phyloP scores from a whole-genome alignment of 2,329 filamentous ascomycete species.

The Neonectria ditissima region DNA sequence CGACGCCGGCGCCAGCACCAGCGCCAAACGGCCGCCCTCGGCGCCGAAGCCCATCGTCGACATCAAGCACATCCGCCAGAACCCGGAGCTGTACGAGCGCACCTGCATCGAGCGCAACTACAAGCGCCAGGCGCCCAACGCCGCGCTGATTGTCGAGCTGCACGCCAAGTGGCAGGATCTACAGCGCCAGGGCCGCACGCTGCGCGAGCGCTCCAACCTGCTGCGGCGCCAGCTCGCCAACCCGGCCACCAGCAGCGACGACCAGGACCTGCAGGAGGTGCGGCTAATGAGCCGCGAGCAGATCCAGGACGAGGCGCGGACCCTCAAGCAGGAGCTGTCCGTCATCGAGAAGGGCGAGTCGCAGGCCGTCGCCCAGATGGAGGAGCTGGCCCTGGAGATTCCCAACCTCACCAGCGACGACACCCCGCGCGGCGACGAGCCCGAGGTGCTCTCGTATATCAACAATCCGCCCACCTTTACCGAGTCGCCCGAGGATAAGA shows the following conservation, averaged over 20 bases:
- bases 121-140: constrained; percentile 64
- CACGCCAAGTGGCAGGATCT: constrained; percentile 70
- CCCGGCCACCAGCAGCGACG: constrained; percentile 59
- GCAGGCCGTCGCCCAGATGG: constrained; percentile 73
- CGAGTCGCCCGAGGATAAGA: constrained; percentile 45
- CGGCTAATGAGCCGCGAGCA: constrained; percentile 58
- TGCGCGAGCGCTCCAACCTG: constrained; percentile 75
- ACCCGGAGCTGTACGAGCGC: constrained; percentile 81
- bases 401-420: constrained; percentile 86
- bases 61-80: constrained; percentile 89
- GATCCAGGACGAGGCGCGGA: constrained; percentile 72
- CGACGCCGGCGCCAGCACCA: constrained; percentile 7
- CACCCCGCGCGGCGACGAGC: constrained; percentile 78
- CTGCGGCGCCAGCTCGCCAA: constrained; percentile 68
- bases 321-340: constrained; percentile 72
- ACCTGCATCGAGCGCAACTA: constrained; percentile 93
- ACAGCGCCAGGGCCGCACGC: constrained; percentile 68
- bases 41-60: constrained; percentile 85
- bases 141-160: constrained; percentile 66
- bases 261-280: constrained; percentile 54
- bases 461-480: constrained; percentile 72
- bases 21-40: constrained; percentile 68
- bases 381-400: constrained; percentile 78
- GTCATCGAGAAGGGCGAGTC: constrained; percentile 72
- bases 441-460: constrained; percentile 79